These are phyloP conservation scores for Aspergillus calidoustus DNA, from an alignment of 2,329 filamentous ascomycete genomes.

Conservation along the genomic window DNA sequence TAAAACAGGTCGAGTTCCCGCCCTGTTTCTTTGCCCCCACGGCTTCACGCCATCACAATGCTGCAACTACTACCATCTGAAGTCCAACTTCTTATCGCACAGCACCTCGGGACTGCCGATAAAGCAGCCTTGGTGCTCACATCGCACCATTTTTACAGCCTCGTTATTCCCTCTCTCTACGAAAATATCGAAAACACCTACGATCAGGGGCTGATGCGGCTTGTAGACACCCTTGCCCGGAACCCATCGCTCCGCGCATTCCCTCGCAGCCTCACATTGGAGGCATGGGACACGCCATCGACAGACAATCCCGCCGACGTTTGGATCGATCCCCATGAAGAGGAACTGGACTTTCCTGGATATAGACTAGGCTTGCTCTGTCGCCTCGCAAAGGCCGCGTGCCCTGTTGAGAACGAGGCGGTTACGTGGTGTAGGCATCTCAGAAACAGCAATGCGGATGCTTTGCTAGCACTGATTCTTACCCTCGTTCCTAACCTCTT, in stretches of 20 bases:
- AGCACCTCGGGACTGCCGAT: no score
- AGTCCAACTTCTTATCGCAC: no score
- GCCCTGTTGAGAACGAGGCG: background rate
- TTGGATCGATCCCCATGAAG: background rate
- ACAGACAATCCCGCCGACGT: background rate
- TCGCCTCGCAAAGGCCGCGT: background rate
- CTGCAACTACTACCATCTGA: no score
- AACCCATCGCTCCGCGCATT: background rate
- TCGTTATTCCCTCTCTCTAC: no score
- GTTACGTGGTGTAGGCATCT: background rate
- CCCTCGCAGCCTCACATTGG: background rate
- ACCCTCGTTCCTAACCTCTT: no score
- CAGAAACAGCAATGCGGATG: background rate
- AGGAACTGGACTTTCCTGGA: background rate
- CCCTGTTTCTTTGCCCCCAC: no score
- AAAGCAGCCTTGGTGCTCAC: no score
- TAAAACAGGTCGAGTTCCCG: no score
- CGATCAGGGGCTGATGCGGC: background rate
- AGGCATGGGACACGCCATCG: background rate
- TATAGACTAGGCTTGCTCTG: background rate
- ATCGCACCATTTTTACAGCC: no score
- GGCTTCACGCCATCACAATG: no score
- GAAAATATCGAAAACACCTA: no score
- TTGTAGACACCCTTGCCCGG: background rate
- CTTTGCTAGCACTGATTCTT: background rate